Evolutionary conservation across 345 rosid species (phyloP), one percentile per base, ranked within the genome.

Genomic region (Clarkia xantiana): DNA sequence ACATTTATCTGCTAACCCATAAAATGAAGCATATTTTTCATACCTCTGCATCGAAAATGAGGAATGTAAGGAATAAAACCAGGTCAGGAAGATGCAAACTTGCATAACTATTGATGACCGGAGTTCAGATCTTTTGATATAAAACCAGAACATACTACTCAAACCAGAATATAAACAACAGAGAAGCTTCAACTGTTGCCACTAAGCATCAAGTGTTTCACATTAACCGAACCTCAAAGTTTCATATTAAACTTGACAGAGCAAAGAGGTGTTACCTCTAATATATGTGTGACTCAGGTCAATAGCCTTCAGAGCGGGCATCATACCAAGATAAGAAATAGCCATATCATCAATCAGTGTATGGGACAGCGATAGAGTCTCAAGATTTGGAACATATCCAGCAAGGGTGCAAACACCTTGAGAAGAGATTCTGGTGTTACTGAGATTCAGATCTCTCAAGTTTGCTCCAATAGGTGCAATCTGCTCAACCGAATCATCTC

Each of bases 211-310:
- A 6, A 25, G 13, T 3, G 22, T 10, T 46, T 46, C 49, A 9
- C 6, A 45, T 10, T 10, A 18, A 23, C 11, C 13, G 8, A 45
- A 18, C 18, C 22, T 45, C 20, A 45, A 45, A 45, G 10, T 25
- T 18, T 4, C n/a, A 14, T 18, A 47, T 34, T 18, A 11, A 14
- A 47, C 17, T 7, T 19, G 22, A 46, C n/a, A 20, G 47, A 17
- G 29, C 38, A 8, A 42, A 57, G 47, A 51, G 46, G 47, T 36
- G 55, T 14, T 67, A 81, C 98, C 98, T 81, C 48, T 72, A 53
- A 80, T 72, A 20, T 62, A 66, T 53, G 94, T 81, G 59, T 70
- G 73, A 73, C 94, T 79, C 55, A 91, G 67, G 71, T 91, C 83
- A 56, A 91, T 58, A 63, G 56, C 59, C 69, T 71, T 79, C 46